Percentiles rank a stretch among this genome's conserved stretches.
Evolutionary conservation across 768 basidiomycete species (phyloP).

Genomic region (Austroboletus eburneus): DNA sequence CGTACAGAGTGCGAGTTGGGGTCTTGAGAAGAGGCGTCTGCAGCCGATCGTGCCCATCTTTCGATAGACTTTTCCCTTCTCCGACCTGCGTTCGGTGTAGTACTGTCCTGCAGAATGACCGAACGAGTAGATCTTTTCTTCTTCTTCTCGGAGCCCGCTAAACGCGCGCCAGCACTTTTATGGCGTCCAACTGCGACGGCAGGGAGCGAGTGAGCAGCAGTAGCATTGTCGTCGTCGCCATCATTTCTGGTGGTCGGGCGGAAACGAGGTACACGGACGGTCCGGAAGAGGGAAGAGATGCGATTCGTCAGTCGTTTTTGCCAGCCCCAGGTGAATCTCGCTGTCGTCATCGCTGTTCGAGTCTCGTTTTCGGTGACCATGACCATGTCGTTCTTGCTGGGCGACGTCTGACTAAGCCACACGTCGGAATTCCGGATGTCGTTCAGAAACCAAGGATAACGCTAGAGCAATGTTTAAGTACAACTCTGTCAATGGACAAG

Average conservation of each 20-base stretch:
- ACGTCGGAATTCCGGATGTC: constrained; percentile 61
- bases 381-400: constrained; percentile 44
- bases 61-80: constrained; percentile 32
- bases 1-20: constrained; percentile 9
- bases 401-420: constrained; percentile 68
- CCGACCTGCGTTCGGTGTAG: constrained; percentile 16
- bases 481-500: background rate
- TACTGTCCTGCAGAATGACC: constrained; percentile 17
- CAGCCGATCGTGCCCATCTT: constrained; percentile 30
- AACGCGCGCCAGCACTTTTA: constrained; percentile 21
- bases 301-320: constrained; percentile 38
- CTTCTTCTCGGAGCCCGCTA: constrained; percentile 22
- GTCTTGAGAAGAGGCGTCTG: constrained; percentile 19
- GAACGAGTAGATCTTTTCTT: constrained; percentile 24
- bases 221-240: constrained; percentile 19
- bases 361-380: constrained; percentile 76
- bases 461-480: constrained; percentile 35
- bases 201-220: constrained; percentile 33
- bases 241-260: constrained; percentile 11
- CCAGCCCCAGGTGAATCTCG: constrained; percentile 62
- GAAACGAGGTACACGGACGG: constrained; percentile 31
- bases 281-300: constrained; percentile 49
- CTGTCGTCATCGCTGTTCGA: constrained; percentile 62
- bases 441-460: constrained; percentile 59
- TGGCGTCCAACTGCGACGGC: constrained; percentile 19